A percentile compares a stretch with the other conserved stretches of the same genome.
Evolutionary conservation across 352 stramenopile genomes (phyloP).

Genomic region (Phytophthora litchii): DNA sequence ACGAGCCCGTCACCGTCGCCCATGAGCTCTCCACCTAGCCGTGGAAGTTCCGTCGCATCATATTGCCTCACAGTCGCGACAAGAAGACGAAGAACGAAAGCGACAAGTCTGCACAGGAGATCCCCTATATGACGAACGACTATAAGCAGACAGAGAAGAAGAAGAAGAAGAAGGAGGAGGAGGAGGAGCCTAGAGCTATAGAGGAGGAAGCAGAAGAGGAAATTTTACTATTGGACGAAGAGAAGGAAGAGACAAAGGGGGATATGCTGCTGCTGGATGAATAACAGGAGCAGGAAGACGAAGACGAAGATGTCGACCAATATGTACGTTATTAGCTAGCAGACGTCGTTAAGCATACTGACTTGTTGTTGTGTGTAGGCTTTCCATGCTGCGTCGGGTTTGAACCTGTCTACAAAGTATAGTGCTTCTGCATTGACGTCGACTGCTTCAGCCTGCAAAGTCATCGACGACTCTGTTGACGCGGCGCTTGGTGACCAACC

Average conservation of each 20-base stretch:
- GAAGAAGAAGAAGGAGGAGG: constrained; percentile 10
- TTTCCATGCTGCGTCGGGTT: constrained; percentile 48
- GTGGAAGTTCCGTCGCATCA: constrained; percentile 7
- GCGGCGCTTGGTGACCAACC: constrained; percentile 49
- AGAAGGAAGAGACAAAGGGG: constrained; percentile 7
- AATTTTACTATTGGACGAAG: not conserved
- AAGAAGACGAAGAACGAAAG: constrained; percentile 24
- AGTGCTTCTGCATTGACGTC: not conserved
- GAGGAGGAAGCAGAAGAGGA: not conserved
- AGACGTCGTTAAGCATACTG: not conserved
- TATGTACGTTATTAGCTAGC: constrained; percentile 43
- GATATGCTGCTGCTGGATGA: constrained; percentile 56
- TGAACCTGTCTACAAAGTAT: constrained; percentile 40
- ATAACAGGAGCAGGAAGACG: constrained; percentile 42
- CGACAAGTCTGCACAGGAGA: constrained; percentile 32
- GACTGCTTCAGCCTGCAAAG: not conserved
- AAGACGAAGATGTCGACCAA: constrained; percentile 50
- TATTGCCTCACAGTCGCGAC: constrained; percentile 11
- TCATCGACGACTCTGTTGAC: constrained; percentile 18
- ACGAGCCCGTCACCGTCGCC: constrained; percentile 23
- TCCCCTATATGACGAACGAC: constrained; percentile 23
- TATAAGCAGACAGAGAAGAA: constrained; percentile 16
- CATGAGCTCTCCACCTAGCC: constrained; percentile 3
- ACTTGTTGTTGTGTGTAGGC: constrained; percentile 31
- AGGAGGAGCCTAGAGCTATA: not conserved